Conservation (phyloP, 371 early-diverging fungal species). For the Mucor velutinosus region DNA sequence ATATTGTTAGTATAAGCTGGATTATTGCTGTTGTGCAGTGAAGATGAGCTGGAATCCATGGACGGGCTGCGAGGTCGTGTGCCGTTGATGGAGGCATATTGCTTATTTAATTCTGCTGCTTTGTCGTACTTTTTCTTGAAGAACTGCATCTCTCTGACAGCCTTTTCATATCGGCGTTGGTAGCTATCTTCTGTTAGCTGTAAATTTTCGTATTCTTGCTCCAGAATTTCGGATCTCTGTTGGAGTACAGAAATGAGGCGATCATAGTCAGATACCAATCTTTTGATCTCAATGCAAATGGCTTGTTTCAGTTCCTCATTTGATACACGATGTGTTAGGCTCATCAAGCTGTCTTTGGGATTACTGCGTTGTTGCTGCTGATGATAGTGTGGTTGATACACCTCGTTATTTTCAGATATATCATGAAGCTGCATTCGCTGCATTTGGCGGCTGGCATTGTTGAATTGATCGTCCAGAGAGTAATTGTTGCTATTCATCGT, state of each 20-base stretch:
- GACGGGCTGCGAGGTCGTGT: constrained; percentile 30
- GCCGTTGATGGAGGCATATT: constrained; percentile 14
- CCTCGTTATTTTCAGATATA: constrained; percentile 9
- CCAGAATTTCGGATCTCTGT: constrained; percentile 36
- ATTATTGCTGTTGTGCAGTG: not conserved
- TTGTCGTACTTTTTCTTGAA: constrained; percentile 45
- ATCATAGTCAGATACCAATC: constrained; percentile 33
- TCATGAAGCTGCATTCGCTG: constrained; percentile 21
- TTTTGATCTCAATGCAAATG: constrained; percentile 31
- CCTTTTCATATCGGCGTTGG: constrained; percentile 47
- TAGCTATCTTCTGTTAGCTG: constrained; percentile 16
- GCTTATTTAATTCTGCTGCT: constrained; percentile 22
- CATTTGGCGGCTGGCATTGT: not conserved
- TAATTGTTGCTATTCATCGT: not conserved
- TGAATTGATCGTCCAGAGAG: not conserved
- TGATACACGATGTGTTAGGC: constrained; percentile 16
- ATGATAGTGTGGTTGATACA: not conserved
- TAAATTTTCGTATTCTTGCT: constrained; percentile 39
- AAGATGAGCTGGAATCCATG: constrained; percentile 25
- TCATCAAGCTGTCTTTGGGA: constrained; percentile 17
- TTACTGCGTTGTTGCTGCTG: not conserved
- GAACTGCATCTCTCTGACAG: constrained; percentile 54
- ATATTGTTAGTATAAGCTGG: constrained; percentile 12
- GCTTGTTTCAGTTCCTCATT: constrained; percentile 30
- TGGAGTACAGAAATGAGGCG: constrained; percentile 35